Percentiles rank a stretch among this genome's conserved stretches.
Evolutionary conservation across 169 alveolate genomes (phyloP).

Genomic region (Plasmodium gaboni): DNA sequence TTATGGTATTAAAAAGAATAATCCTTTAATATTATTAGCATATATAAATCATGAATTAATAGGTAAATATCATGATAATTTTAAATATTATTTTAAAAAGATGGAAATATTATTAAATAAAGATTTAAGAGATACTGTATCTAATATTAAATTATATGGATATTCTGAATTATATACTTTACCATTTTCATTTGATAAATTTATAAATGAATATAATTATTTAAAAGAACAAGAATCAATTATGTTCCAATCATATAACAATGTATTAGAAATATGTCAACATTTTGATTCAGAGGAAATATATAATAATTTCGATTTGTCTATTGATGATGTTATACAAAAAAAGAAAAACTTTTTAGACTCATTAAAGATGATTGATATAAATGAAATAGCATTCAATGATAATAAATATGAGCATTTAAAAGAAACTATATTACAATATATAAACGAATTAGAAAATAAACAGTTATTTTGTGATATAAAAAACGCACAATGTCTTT

Average conservation of each 20-base stretch:
- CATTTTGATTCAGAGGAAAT: constrained; percentile 43
- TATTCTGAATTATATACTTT: constrained; percentile 4
- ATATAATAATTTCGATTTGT: constrained; percentile 42
- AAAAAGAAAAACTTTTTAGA: constrained; percentile 55
- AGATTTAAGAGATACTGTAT: constrained; percentile 20
- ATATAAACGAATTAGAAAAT: constrained; percentile 50
- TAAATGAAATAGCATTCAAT: constrained; percentile 28
- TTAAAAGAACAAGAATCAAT: constrained; percentile 20
- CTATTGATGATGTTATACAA: constrained; percentile 37
- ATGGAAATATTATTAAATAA: constrained; percentile 40
- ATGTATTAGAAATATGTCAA: constrained; percentile 27
- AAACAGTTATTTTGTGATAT: constrained; percentile 11
- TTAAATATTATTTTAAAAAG: constrained; percentile 21
- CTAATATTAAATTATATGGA: constrained; percentile 9
- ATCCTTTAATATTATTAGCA: constrained; percentile 56
- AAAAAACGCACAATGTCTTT: constrained; percentile 4
- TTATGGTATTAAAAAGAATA: constrained; percentile 44
- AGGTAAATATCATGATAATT: constrained; percentile 12
- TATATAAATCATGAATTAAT: constrained; percentile 66
- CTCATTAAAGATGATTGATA: constrained; percentile 37
- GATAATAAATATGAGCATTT: constrained; percentile 33
- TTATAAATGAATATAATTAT: constrained; percentile 33
- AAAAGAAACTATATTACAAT: constrained; percentile 21
- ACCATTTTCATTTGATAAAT: constrained; percentile 45
- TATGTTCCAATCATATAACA: constrained; percentile 39